phyloP scores from a whole-genome alignment of 208 protist genomes.

The Kentomonas sorsogonicus region DNA sequence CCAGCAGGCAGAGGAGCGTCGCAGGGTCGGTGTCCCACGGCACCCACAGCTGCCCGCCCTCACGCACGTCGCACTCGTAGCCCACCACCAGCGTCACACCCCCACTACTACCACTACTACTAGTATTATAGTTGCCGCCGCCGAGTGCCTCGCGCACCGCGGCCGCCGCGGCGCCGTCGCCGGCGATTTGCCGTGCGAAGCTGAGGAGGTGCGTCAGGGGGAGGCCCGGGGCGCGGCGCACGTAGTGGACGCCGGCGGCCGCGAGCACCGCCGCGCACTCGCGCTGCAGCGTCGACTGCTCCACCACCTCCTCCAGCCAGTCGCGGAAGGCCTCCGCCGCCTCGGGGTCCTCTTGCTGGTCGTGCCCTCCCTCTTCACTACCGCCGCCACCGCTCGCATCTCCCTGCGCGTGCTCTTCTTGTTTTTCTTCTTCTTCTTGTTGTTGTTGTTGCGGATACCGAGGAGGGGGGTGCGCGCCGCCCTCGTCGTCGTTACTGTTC shows the following conservation, averaged over 20 bases:
- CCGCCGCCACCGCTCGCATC: no score
- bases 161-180: slow-evolving; percentile 41
- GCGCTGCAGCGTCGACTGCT: slow-evolving; percentile 62
- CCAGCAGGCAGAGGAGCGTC: slow-evolving; percentile 51
- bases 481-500: no score
- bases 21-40: slow-evolving; percentile 79
- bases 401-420: no score
- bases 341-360: no score
- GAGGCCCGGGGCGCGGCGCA: slow-evolving; percentile 56
- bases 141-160: no score
- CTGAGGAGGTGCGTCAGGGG: slow-evolving; percentile 70
- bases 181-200: slow-evolving; percentile 71
- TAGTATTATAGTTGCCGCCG: no score
- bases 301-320: slow-evolving; percentile 78
- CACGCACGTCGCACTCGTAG: slow-evolving; percentile 60
- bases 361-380: no score
- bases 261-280: slow-evolving; percentile 39
- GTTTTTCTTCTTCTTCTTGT: no score
- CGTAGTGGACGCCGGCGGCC: slow-evolving; percentile 60
- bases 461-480: no score
- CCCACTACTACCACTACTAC: no score
- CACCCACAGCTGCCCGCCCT: slow-evolving; percentile 68
- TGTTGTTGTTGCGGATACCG: no score
- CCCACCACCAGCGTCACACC: slow-evolving; percentile 63
- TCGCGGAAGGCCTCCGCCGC: slow-evolving; percentile 30